Conservation (phyloP, 345 rosid genomes). For the Hibiscus syriacus region DNA sequence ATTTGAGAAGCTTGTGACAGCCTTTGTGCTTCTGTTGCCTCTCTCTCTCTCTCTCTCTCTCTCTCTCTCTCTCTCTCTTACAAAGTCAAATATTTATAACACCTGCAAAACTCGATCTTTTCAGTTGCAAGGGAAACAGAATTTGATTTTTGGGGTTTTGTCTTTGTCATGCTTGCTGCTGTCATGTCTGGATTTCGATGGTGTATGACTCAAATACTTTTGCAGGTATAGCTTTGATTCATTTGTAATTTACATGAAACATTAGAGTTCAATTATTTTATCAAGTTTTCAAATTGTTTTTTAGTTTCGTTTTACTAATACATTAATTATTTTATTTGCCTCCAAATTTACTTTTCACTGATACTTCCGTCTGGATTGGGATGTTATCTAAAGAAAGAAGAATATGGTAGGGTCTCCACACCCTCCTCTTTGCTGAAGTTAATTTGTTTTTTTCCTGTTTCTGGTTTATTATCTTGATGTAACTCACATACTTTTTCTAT, state of each 20-base stretch:
- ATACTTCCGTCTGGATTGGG: conserved; percentile 25
- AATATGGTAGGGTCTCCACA: conserved; percentile 54
- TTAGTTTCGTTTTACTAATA: conserved; percentile 12
- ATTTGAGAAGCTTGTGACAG: neutral
- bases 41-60: neutral
- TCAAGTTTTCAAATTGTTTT: conserved; percentile 5
- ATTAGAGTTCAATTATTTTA: neutral
- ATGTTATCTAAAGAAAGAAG: conserved; percentile 65
- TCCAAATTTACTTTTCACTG: conserved; percentile 26
- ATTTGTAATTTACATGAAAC: neutral
- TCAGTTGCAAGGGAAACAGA: conserved; percentile 94
- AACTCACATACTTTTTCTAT: neutral
- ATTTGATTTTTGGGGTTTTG: conserved; percentile 95
- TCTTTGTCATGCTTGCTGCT: conserved; percentile 97
- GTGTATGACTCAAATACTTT: conserved; percentile 98
- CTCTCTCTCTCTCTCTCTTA: neutral
- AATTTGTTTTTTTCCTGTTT: neutral
- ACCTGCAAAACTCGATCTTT: conserved; percentile 10
- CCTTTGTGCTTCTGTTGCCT: neutral
- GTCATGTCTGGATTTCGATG: conserved; percentile 99
- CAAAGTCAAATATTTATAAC: neutral
- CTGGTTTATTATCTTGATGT: neutral
- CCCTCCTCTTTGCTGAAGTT: neutral
- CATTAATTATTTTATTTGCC: conserved; percentile 15
- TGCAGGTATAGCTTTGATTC: conserved; percentile 53